Base-by-base conservation (phyloP, 192 early-diverging fungal species). In the Backusella psychrophila region DNA sequence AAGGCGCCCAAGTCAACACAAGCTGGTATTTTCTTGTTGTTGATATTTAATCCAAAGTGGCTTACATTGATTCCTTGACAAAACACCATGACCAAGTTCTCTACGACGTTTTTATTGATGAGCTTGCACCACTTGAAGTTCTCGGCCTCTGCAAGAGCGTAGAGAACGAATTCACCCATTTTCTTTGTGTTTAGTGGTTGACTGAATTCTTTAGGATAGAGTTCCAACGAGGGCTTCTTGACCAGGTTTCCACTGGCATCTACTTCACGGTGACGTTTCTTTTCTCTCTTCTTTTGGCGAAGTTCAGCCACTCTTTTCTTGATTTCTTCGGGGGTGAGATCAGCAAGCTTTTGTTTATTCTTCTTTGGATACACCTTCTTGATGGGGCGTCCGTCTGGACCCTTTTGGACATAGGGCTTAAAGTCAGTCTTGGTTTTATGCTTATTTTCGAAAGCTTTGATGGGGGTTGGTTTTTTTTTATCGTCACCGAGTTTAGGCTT, bases 141-240 rank as follows among this genome's bases (percentile, higher is more conserved):
- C 0, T 75, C 71, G 0, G 80, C 81, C 39, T 87, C 83, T 44
- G 84, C 78, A 23, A 89, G 68, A 14, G 82, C 77, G 44, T 83
- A 86, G 0, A 86, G 67, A 9, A 89, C 67, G 6, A 85, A 81
- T 21, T 88, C 84, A 21, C 86, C 84, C 5, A 88, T 34, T 44
- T 85, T 78, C 66, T 84, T 76, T 11, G 46, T 77, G 1, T 26
- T 17, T 3, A 76, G 9, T 0, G 39, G 56, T 31, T 74, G 31
- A 0, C 39, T 49, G n/a, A 73, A 38, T 12, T 69, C 17, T 0
- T 74, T n/a, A 7, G 75, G 77, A 17, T 29, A 56, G 6, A 81
- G 15, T 11, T 72, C 41, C 23, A 85, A 34, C 0, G 52, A 21
- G 21, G 72, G 67, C 53, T 63, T 63, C 21, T 6, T 39, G 38